Conservation (phyloP, 495 filamentous ascomycete genomes). For the Podospora comata region DNA sequence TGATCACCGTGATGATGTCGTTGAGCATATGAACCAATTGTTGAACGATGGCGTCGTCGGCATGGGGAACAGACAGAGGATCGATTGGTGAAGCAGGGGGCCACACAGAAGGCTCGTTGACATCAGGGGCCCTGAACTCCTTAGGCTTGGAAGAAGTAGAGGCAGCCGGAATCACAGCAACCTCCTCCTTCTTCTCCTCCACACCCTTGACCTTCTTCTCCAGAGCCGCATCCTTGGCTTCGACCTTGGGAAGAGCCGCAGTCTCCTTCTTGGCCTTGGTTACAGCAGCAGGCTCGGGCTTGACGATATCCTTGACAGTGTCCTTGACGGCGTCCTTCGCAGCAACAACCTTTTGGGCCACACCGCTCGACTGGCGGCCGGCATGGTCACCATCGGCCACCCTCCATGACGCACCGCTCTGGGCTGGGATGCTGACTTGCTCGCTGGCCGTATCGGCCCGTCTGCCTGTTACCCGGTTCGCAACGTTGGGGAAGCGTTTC, state of each 20-base stretch:
- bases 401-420: conserved; percentile 82
- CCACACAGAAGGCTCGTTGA: conserved; percentile 57
- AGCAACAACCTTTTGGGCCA: conserved; percentile 31
- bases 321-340: conserved; percentile 29
- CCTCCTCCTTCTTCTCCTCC: conserved; percentile 21
- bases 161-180: conserved; percentile 5
- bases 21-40: conserved; percentile 95
- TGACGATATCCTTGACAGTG: conserved; percentile 25
- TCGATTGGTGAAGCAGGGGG: conserved; percentile 67
- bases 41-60: conserved; percentile 82
- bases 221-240: conserved; percentile 27
- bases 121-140: conserved; percentile 50
- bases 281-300: conserved; percentile 22
- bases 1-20: conserved; percentile 88
- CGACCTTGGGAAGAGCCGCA: conserved; percentile 33
- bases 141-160: conserved; percentile 14
- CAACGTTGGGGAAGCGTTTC: conserved; percentile 78
- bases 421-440: conserved; percentile 77
- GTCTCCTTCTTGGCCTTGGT: conserved; percentile 37
- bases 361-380: conserved; percentile 45
- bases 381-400: conserved; percentile 54
- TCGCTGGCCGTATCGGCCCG: conserved; percentile 61
- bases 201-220: conserved; percentile 14
- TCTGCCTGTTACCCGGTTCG: conserved; percentile 45
- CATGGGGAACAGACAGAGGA: conserved; percentile 64